These are phyloP conservation scores for Withania somnifera DNA, from an alignment of 305 asterid genomes.

Conservation along the genomic window DNA sequence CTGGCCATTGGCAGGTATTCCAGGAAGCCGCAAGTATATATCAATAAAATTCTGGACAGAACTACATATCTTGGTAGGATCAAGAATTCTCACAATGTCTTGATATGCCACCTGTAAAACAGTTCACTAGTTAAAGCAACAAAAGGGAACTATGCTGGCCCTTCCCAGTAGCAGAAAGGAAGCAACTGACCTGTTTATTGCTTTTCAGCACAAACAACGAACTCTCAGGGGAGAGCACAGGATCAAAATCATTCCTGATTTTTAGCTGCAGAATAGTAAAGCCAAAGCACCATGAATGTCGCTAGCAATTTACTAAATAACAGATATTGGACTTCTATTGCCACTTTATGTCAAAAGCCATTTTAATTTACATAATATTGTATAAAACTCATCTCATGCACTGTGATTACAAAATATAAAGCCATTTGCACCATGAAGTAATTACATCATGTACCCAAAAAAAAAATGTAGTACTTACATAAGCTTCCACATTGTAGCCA, in stretches of 20 bases:
- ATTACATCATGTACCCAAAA: not conserved
- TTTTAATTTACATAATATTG: not conserved
- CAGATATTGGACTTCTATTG: not conserved
- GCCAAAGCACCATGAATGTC: not conserved
- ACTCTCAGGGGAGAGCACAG: conserved; percentile 97
- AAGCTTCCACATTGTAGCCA: not conserved
- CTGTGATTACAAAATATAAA: not conserved
- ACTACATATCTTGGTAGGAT: conserved; percentile 84
- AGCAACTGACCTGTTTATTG: conserved; percentile 60
- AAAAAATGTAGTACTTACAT: not conserved
- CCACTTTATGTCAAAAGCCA: not conserved
- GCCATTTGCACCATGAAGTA: not conserved
- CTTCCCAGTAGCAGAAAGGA: conserved; percentile 6
- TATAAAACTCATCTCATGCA: not conserved
- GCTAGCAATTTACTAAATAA: not conserved
- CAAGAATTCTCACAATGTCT: conserved; percentile 80
- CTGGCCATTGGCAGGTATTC: conserved; percentile 71
- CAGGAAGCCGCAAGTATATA: conserved; percentile 68
- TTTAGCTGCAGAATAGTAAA: conserved; percentile 60
- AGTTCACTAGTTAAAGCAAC: not conserved
- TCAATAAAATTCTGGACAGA: conserved; percentile 91
- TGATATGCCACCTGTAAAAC: conserved; percentile 81
- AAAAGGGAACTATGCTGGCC: not conserved
- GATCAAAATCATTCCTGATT: conserved; percentile 96
- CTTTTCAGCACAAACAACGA: conserved; percentile 91